These are phyloP conservation scores for Candida krabiensis DNA, from an alignment of 805 yeast species.

Conservation along the genomic window DNA sequence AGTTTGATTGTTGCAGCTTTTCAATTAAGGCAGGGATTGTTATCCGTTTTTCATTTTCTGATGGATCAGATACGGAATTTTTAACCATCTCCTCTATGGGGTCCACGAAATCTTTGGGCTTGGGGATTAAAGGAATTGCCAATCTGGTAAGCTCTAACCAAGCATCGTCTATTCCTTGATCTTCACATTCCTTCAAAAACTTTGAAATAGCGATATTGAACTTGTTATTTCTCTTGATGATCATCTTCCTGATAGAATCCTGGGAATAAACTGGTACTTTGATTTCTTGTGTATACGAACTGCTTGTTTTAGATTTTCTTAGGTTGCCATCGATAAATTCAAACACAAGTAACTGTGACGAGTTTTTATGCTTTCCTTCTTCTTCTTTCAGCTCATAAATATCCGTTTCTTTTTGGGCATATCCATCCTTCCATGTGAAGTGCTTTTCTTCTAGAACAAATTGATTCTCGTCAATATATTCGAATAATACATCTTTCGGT, in stretches of 20 bases:
- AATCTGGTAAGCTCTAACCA: slow-evolving; percentile 37
- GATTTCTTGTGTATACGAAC: slow-evolving; percentile 43
- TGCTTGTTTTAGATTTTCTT: slow-evolving; percentile 47
- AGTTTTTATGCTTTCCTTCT: slow-evolving; percentile 31
- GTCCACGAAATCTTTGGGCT: slow-evolving; percentile 49
- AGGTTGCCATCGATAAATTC: slow-evolving; percentile 72
- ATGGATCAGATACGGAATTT: slow-evolving; percentile 15
- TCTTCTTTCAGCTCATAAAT: slow-evolving; percentile 47
- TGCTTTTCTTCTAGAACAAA: slow-evolving; percentile 46
- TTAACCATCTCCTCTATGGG: slow-evolving; percentile 61
- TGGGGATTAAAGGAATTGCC: slow-evolving; percentile 46
- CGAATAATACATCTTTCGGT: slow-evolving; percentile 69
- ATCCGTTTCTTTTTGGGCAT: slow-evolving; percentile 55
- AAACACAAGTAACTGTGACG: slow-evolving; percentile 63
- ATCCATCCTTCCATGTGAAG: slow-evolving; percentile 47
- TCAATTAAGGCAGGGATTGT: slow-evolving; percentile 44
- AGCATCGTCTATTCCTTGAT: slow-evolving; percentile 38
- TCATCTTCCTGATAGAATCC: slow-evolving; percentile 59
- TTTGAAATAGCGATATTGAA: slow-evolving; percentile 43
- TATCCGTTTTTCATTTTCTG: slow-evolving; percentile 34
- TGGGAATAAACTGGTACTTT: slow-evolving; percentile 51
- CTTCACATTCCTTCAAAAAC: slow-evolving; percentile 37
- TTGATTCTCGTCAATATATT: slow-evolving; percentile 77
- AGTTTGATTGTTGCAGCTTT: slow-evolving; percentile 44
- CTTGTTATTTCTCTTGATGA: slow-evolving; percentile 53